These are phyloP conservation scores for Amauroascus niger DNA, from an alignment of 2,329 filamentous ascomycete species.

Conservation along the genomic window DNA sequence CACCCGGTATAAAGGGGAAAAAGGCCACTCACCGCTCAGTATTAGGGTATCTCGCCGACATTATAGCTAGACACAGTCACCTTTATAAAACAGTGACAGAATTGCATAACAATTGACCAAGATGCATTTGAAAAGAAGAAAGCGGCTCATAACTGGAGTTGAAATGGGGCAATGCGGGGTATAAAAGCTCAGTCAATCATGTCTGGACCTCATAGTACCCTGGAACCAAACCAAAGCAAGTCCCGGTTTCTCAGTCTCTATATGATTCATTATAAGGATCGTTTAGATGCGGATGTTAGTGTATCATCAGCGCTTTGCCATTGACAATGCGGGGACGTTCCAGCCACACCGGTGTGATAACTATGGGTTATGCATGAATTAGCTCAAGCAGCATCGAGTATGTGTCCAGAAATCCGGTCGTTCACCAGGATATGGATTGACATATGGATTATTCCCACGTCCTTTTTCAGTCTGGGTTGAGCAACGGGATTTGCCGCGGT, in stretches of 20 bases:
- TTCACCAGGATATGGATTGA: too few species aligned
- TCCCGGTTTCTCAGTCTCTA: neutral
- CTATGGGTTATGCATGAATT: too few species aligned
- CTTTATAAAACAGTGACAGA: neutral
- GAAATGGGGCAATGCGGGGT: neutral
- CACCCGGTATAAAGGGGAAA: neutral
- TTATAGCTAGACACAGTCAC: neutral
- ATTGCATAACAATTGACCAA: neutral
- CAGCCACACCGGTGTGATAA: neutral
- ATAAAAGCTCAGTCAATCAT: neutral
- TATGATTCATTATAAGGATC: constrained; percentile 1
- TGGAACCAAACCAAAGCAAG: neutral
- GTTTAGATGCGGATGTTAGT: neutral
- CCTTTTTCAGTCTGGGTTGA: too few species aligned
- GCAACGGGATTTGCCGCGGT: too few species aligned
- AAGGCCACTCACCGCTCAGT: neutral
- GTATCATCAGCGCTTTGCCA: neutral
- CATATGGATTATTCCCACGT: too few species aligned
- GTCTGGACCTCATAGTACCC: neutral
- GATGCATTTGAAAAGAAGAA: neutral
- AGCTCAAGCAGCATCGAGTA: neutral
- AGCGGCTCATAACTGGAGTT: neutral
- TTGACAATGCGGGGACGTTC: neutral
- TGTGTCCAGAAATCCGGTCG: too few species aligned
- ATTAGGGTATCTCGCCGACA: neutral